These are phyloP conservation scores for Ogataea degrootiae DNA, from an alignment of 805 yeast genomes.

Conservation along the genomic window DNA sequence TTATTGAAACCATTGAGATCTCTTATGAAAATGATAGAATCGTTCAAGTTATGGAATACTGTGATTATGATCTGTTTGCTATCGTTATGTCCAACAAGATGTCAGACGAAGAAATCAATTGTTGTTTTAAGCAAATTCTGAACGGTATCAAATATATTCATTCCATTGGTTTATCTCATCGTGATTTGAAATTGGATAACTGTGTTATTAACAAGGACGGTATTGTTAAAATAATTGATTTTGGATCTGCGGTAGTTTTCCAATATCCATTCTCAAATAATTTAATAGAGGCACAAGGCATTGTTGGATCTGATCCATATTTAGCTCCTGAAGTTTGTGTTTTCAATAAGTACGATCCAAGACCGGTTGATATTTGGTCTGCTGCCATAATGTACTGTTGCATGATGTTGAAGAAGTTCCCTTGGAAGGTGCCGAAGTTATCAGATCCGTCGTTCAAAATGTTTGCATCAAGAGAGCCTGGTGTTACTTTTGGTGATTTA, in stretches of 20 bases:
- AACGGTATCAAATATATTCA: slow-evolving; percentile 81
- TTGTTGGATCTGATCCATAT: slow-evolving; percentile 86
- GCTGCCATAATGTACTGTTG: slow-evolving; percentile 87
- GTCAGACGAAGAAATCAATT: slow-evolving; percentile 72
- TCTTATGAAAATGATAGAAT: slow-evolving; percentile 84
- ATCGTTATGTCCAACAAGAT: slow-evolving; percentile 91
- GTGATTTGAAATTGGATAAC: slow-evolving; percentile 88
- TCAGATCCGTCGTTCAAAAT: slow-evolving; percentile 79
- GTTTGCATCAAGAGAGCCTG: slow-evolving; percentile 70
- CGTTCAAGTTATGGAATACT: slow-evolving; percentile 90
- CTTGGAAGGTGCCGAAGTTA: slow-evolving; percentile 88
- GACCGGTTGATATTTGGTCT: slow-evolving; percentile 94
- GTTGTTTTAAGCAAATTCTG: slow-evolving; percentile 85
- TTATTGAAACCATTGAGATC: slow-evolving; percentile 86
- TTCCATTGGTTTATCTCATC: slow-evolving; percentile 79
- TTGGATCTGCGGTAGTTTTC: slow-evolving; percentile 90
- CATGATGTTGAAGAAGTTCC: slow-evolving; percentile 86
- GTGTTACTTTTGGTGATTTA: slow-evolving; percentile 59
- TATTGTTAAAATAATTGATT: slow-evolving; percentile 84
- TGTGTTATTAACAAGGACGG: slow-evolving; percentile 83
- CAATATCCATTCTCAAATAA: slow-evolving; percentile 77
- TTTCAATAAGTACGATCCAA: slow-evolving; percentile 77
- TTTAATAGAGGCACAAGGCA: slow-evolving; percentile 72
- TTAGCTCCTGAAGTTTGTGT: slow-evolving; percentile 90
- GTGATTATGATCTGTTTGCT: slow-evolving; percentile 89